Evolutionary conservation across 1,284 basidiomycete species (phyloP), one percentile per base, ranked within the genome.

Genomic region (Trichosporon inkin): DNA sequence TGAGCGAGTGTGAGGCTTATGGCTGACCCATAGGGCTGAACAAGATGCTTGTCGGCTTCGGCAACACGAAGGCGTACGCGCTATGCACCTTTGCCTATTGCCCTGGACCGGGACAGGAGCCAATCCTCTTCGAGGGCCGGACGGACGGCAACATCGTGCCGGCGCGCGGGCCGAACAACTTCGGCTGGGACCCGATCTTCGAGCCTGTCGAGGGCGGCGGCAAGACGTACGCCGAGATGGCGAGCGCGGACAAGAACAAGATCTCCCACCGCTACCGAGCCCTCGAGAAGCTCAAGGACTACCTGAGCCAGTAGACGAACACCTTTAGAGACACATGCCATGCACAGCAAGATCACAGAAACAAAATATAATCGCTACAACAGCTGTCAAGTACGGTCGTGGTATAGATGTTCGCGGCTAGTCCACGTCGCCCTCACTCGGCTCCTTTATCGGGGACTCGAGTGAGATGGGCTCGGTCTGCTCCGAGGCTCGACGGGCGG

Each of bases 81-180:
- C 81, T 98, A 8, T 98, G 95, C 80, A 98, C 95, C 0, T 98
- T 98, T 69, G 95, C 93, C 8, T 98, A 96, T 77, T 90, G 86
- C 55, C 80, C 88, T 2, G 91, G 92, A 0, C 91, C 92, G 10
- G 88, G 90, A 57, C 86, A 89, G 1, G 81, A 79, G 55, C 78
- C 80, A 0, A 68, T 92, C 55, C 76, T 98, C n/a, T 98, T 99
- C 65, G 93, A 98, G 73, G 95, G 95, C 0, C 82, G 83, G 19
- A 97, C 93, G 1, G 85, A 90, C 49, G 95, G 95, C 1, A 82
- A 79, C 20, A 94, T 99, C 56, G 96, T 99, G 0, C 85, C 86
- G 22, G 84, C 94, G 0, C 81, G 94, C 52, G 95, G 95, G 0
- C 84, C 86, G 0, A 80, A 81, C 16, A 78, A 84, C 20, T 84